Evolutionary conservation across 2,329 filamentous ascomycete genomes (phyloP).

Genomic region (Penicillium psychrosexuale): DNA sequence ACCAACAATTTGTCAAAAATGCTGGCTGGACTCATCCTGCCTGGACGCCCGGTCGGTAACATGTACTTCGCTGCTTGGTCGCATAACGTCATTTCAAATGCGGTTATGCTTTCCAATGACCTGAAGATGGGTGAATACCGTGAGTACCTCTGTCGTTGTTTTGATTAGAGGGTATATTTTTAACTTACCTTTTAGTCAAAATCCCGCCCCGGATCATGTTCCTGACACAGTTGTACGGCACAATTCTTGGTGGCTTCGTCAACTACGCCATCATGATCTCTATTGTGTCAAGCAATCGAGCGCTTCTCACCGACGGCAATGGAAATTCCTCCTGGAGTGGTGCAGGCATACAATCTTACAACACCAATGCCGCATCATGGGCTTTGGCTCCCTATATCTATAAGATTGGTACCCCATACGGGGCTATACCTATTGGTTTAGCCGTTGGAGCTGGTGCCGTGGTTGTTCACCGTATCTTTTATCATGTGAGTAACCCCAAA

Average conservation of each 20-base stretch:
- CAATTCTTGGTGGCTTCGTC: constrained; percentile 52
- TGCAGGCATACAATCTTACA: constrained; percentile 47
- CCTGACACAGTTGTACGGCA: constrained; percentile 55
- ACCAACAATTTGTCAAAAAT: constrained; percentile 60
- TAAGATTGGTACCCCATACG: constrained; percentile 46
- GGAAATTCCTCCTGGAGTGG: constrained; percentile 55
- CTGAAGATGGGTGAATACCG: constrained; percentile 60
- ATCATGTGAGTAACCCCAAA: constrained; percentile 2
- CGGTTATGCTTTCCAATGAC: constrained; percentile 52
- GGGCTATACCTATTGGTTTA: constrained; percentile 49
- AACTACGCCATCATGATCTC: constrained; percentile 57
- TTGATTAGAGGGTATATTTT: constrained; percentile 11
- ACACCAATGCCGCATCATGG: constrained; percentile 39
- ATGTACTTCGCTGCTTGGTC: constrained; percentile 61
- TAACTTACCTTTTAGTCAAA: constrained; percentile 33
- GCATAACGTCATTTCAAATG: constrained; percentile 54
- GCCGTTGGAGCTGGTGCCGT: constrained; percentile 41
- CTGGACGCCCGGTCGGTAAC: constrained; percentile 53
- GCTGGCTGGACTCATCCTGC: constrained; percentile 53
- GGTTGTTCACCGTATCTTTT: constrained; percentile 14
- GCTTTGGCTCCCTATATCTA: constrained; percentile 56
- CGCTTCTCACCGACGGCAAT: constrained; percentile 45
- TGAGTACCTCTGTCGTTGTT: constrained; percentile 30
- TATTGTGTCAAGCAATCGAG: constrained; percentile 52
- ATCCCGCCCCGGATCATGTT: constrained; percentile 57